A percentile compares a stretch with the other conserved stretches of the same genome.
These are phyloP conservation scores for Botrytis medusae DNA, from an alignment of 2,329 filamentous ascomycete species.

Conservation along the genomic window DNA sequence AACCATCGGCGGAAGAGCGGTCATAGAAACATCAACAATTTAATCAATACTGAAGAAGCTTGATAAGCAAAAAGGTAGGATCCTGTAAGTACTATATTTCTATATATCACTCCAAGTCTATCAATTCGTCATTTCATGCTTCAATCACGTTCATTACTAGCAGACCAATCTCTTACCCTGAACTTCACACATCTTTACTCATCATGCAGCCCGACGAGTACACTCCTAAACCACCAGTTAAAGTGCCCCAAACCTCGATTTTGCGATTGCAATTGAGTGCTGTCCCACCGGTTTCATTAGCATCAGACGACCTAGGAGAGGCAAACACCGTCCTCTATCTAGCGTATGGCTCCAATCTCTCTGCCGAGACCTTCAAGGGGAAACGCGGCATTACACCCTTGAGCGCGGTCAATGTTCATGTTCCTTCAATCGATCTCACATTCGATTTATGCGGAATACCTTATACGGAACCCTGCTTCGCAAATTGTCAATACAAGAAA, in stretches of 20 bases:
- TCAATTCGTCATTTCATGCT: not conserved
- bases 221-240: not conserved
- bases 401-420: slow-evolving; percentile 77
- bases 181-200: not conserved
- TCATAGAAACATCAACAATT: not conserved
- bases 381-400: slow-evolving; percentile 77
- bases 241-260: not conserved
- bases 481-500: slow-evolving; percentile 65
- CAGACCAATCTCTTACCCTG: slow-evolving; percentile 12
- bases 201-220: slow-evolving; percentile 7
- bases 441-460: slow-evolving; percentile 86
- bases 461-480: slow-evolving; percentile 89
- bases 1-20: not conserved
- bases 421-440: slow-evolving; percentile 73
- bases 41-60: not conserved
- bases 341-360: slow-evolving; percentile 91
- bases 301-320: slow-evolving; percentile 23
- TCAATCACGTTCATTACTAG: not conserved
- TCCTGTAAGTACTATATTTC: not conserved
- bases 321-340: slow-evolving; percentile 69
- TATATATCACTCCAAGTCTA: not conserved
- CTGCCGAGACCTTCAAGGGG: slow-evolving; percentile 75
- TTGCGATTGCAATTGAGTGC: slow-evolving; percentile 1
- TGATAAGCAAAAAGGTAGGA: not conserved
- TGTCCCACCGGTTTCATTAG: slow-evolving; percentile 22